A percentile compares a stretch with the other conserved stretches of the same genome.
phyloP scores from a whole-genome alignment of 2,329 filamentous ascomycete genomes.

The Xylariomycetidae sp. region DNA sequence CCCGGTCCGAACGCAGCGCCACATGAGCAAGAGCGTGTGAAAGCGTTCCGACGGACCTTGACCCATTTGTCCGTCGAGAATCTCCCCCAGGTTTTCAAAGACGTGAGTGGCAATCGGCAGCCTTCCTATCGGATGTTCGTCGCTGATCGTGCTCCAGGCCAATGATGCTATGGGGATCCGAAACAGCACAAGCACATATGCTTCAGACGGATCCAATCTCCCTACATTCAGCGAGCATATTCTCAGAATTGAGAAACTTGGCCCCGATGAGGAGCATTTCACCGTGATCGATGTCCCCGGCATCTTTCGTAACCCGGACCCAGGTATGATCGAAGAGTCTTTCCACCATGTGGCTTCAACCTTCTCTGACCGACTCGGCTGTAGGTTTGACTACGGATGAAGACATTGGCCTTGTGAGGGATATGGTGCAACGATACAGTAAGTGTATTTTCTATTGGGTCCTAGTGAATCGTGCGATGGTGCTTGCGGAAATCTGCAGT shows the following conservation, averaged over 20 bases:
- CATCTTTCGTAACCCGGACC: conserved; percentile 38
- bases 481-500: not conserved
- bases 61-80: conserved; percentile 19
- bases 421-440: conserved; percentile 42
- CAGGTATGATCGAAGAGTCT: conserved; percentile 5
- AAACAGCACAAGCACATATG: conserved; percentile 5
- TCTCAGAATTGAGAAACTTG: conserved; percentile 37
- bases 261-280: conserved; percentile 39
- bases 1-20: conserved; percentile 19
- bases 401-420: conserved; percentile 39
- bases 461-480: not conserved
- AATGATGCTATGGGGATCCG: conserved; percentile 40
- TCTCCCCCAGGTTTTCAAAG: conserved; percentile 33
- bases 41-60: conserved; percentile 22
- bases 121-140: too few relatives aligned
- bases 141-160: conserved; percentile 24
- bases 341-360: not conserved
- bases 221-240: conserved; percentile 41
- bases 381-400: conserved; percentile 36
- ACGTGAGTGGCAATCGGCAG: too few relatives aligned
- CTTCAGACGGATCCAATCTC: conserved; percentile 4
- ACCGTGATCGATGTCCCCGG: conserved; percentile 51
- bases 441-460: conserved; percentile 2
- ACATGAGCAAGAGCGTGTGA: conserved; percentile 16
- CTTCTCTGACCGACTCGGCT: conserved; percentile 4